Evolutionary conservation across 306 rosid genomes (phyloP), one percentile per base, ranked within the genome.

Genomic region (Chamaecrista fasciculata): DNA sequence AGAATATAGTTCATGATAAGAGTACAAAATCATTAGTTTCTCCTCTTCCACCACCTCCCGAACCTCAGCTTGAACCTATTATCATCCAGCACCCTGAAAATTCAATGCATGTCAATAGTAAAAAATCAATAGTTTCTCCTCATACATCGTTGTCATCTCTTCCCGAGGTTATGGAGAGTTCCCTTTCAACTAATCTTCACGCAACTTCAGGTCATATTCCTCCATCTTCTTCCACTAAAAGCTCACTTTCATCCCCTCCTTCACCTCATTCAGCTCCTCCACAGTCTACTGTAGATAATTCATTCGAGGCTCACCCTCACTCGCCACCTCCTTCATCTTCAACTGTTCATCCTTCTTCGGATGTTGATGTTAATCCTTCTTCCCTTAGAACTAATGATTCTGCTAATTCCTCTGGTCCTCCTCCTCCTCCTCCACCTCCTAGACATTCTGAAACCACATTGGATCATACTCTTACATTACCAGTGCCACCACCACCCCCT

Each of bases 371-470:
- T 36, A 10, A 7, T 62, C 53, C 70, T 72, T 72, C 64, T 53
- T 24, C 71, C 57, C 19, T 11, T 6, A 71, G 66, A 55, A 34
- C 21, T 8, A 26, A 79, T 40, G 47, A 34, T n/a, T 44, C 76
- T 21, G 62, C 39, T 15, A 40, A 6, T 53, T 26, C 3, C 15
- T 19, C 74, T 66, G 48, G 80, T 42, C 86, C 90, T n/a, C 87
- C 81, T 19, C 83, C 81, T 4, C 91, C 91, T 16, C 98, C 92
- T 59, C 96, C 86, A 23, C 86, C 88, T 65, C 86, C 83, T 60
- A 7, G 18, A 0, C 47, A 24, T 67, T 70, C 73, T 23, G 62
- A 57, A 23, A 56, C 83, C 29, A 23, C 76, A 60, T 39, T 75
- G 67, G 55, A 66, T 68, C 79, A 90, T 39, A 53, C 39, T 20